Evolutionary conservation across 176 grass and related monocot genomes (phyloP), one percentile per base, ranked within the genome.

Genomic region (Phragmites australis): DNA sequence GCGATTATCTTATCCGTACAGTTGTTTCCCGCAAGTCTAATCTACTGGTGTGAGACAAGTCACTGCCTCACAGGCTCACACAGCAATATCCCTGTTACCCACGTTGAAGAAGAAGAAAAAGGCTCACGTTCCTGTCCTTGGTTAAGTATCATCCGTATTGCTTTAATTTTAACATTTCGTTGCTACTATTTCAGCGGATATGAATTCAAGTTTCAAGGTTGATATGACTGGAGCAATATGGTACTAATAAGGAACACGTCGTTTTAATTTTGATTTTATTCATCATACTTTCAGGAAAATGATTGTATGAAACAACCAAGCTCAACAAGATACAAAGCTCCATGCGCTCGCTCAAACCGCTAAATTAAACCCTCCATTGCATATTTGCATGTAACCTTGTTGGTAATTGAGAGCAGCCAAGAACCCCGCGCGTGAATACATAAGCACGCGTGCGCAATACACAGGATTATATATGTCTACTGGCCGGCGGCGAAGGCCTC

Each of bases 401-500:
- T n/a, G n/a, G n/a, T n/a, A n/a, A n/a, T n/a, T n/a, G n/a, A n/a
- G n/a, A n/a, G n/a, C n/a, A n/a, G n/a, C n/a, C n/a, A n/a, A n/a
- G n/a, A n/a, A n/a, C n/a, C n/a, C n/a, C n/a, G n/a, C n/a, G n/a
- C n/a, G n/a, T n/a, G n/a, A n/a, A n/a, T n/a, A n/a, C n/a, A n/a
- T n/a, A n/a, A n/a, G n/a, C n/a, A n/a, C n/a, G n/a, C n/a, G n/a
- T n/a, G n/a, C n/a, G n/a, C n/a, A n/a, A n/a, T n/a, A n/a, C n/a
- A n/a, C n/a, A n/a, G n/a, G n/a, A n/a, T n/a, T n/a, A n/a, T n/a
- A n/a, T n/a, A n/a, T n/a, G n/a, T n/a, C 62, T 93, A 97, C 82
- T 97, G 73, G 11, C 87, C 94, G 0, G 75, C 66, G 32, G 80
- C 88, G 81, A 99, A 99, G 8, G 93, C 90, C 67, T 90, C 88